A percentile compares a stretch with the other conserved stretches of the same genome.
These are phyloP conservation scores for Colletotrichum sublineola DNA, from an alignment of 2,329 filamentous ascomycete genomes.

Conservation along the genomic window DNA sequence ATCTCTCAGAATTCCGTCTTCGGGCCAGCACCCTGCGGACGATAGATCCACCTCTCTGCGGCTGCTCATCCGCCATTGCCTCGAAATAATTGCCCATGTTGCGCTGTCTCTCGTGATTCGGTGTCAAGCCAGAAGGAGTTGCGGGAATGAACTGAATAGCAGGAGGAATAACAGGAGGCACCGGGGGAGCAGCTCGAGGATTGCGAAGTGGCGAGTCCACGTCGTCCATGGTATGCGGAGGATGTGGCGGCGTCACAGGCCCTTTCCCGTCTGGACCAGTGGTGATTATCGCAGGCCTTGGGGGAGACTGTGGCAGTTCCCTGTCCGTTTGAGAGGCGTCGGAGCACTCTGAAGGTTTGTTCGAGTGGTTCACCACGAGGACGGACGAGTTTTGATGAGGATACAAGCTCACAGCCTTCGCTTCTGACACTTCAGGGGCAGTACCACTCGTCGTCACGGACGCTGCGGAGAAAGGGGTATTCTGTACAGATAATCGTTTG, in stretches of 20 bases:
- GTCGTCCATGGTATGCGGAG: conserved; percentile 62
- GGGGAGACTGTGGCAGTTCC: conserved; percentile 45
- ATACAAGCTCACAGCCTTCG: conserved; percentile 72
- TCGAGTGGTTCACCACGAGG: conserved; percentile 70
- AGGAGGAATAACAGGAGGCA: conserved; percentile 61
- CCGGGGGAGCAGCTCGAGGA: conserved; percentile 67
- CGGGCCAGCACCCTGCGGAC: conserved; percentile 67
- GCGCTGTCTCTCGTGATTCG: conserved; percentile 64
- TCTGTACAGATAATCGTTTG: conserved; percentile 66
- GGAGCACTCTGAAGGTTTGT: conserved; percentile 62
- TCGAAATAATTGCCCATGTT: conserved; percentile 69
- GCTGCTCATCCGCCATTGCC: conserved; percentile 57
- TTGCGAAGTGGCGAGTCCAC: conserved; percentile 74
- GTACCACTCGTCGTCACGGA: conserved; percentile 74
- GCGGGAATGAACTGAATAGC: conserved; percentile 73
- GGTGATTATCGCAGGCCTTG: conserved; percentile 55
- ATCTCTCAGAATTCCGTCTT: conserved; percentile 59
- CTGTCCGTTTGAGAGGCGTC: conserved; percentile 51
- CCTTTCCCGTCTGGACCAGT: conserved; percentile 55
- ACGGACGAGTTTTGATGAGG: conserved; percentile 75
- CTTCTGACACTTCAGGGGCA: conserved; percentile 74
- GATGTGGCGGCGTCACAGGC: conserved; percentile 67
- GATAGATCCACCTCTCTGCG: conserved; percentile 62
- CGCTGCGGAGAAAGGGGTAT: conserved; percentile 72
- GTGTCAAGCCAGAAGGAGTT: conserved; percentile 71